These are phyloP conservation scores for Cercospora beticola DNA, from an alignment of 2,329 filamentous ascomycete genomes.

Conservation along the genomic window DNA sequence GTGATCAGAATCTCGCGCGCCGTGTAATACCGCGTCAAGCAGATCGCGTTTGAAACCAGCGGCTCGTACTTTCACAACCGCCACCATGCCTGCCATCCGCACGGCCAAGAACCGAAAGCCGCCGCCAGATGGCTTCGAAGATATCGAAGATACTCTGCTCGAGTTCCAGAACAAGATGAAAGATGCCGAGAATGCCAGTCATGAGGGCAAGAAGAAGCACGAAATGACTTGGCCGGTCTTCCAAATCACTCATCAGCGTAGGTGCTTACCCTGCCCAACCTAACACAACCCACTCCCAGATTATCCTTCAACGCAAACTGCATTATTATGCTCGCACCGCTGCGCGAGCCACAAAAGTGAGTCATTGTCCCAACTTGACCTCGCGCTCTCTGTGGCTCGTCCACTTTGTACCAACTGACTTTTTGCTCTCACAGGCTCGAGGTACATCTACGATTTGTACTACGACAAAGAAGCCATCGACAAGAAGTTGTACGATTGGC, in stretches of 20 bases:
- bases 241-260: constrained; percentile 91
- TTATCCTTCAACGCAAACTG: background rate
- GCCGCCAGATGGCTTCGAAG: constrained; percentile 80
- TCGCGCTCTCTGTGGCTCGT: constrained; percentile 18
- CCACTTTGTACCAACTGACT: constrained; percentile 24
- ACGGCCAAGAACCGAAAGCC: constrained; percentile 75
- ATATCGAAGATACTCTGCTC: constrained; percentile 82
- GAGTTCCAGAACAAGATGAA: constrained; percentile 91
- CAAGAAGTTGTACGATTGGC: constrained; percentile 89
- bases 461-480: constrained; percentile 97
- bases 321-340: constrained; percentile 6
- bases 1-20: background rate
- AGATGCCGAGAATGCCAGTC: constrained; percentile 86
- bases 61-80: background rate
- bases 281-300: background rate
- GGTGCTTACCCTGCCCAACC: constrained; percentile 31
- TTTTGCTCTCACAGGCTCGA: constrained; percentile 51
- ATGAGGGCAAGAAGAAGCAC: constrained; percentile 77
- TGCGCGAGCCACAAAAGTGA: constrained; percentile 35
- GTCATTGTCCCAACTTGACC: constrained; percentile 34
- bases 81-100: constrained; percentile 71
- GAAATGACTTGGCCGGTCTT: constrained; percentile 97
- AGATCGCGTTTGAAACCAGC: background rate
- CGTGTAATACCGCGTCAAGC: background rate
- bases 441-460: constrained; percentile 97